Evolutionary conservation across 1,139 yeast genomes (phyloP), one percentile per base, ranked within the genome.

Genomic region (Scheffersomyces segobiensis): DNA sequence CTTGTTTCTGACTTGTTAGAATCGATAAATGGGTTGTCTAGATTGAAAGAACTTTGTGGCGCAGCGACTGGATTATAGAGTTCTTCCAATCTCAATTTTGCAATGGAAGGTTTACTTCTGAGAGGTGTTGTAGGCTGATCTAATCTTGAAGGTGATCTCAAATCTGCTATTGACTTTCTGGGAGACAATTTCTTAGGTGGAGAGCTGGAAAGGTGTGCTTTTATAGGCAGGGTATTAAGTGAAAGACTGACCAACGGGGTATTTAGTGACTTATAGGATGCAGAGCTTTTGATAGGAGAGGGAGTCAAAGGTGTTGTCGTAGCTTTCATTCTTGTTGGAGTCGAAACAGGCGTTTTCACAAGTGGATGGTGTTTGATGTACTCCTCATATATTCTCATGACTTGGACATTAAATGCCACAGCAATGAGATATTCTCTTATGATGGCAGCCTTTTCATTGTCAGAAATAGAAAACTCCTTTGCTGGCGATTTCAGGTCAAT

Each of bases 361-460:
- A 21, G 19, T 10, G 67, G 63, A 39, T 60, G 59, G 54, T 62
- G 66, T 58, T 68, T 71, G 5, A 68, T 54, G 53, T 69, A 69
- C 59, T 72, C 75, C 26, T 67, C 70, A 68, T 82, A 87, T 10
- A 88, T 81, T 53, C 93, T 72, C 32, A 82, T 84, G n/a, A 87
- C 82, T 69, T 88, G 93, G 19, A 87, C 85, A 59, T 83, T 79
- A 56, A 84, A 80, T 17, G 90, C 89, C 53, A 87, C 63, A 54
- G 74, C 77, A 19, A 74, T 75, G 24, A 87, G 72, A 66, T 85
- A 88, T 19, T 69, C 71, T 51, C 74, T 62, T 12, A 88, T 82
- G 19, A 87, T 83, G 19, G 63, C 57, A 0, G 81, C 73, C 55
- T 87, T 74, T 57, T 81, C 83, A 53, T 78, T 75, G 56, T 79